Evolutionary conservation across 73 alveolate species (phyloP).

Genomic region (Tetrahymena thermophila): DNA sequence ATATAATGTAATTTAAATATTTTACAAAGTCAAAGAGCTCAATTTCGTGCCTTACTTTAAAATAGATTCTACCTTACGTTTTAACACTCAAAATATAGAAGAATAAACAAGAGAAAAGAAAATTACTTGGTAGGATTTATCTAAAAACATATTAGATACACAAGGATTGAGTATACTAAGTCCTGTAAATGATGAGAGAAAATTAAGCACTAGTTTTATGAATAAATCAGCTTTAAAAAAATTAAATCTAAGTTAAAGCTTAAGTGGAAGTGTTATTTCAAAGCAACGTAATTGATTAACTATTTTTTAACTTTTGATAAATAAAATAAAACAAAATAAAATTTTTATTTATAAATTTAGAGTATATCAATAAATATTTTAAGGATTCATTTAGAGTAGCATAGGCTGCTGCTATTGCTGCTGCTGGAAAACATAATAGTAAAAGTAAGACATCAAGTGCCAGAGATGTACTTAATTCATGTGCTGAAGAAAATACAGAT

Average conservation of each 20-base stretch:
- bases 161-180: not conserved
- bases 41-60: not conserved
- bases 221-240: not conserved
- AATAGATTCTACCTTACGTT: not conserved
- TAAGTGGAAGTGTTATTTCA: not conserved
- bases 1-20: not conserved
- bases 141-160: not conserved
- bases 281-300: not conserved
- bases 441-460: not conserved
- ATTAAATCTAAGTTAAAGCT: not conserved
- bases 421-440: no score
- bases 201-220: not conserved
- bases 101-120: not conserved
- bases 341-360: not conserved
- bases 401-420: not conserved
- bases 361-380: not conserved
- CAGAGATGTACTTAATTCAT: not conserved
- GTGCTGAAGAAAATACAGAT: not conserved
- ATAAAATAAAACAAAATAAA: not conserved
- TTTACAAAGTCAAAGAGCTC: not conserved
- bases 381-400: not conserved
- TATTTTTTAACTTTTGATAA: not conserved
- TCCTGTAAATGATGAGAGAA: not conserved
- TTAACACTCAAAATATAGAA: not conserved
- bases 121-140: not conserved